Evolutionary conservation across 1,284 basidiomycete genomes (phyloP).

Genomic region (Neonothopanus nambi): DNA sequence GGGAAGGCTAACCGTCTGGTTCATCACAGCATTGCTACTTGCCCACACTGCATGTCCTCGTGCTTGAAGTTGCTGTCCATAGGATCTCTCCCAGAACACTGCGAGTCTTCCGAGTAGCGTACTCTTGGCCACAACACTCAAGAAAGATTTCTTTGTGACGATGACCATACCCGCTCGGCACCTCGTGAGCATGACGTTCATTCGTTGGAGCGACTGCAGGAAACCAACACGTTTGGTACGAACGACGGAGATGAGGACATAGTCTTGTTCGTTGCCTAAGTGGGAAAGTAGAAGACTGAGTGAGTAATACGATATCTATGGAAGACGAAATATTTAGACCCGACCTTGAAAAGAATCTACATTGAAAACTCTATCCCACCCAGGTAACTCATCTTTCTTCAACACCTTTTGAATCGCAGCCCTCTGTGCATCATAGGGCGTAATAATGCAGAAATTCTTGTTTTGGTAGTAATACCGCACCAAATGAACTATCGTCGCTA

Average conservation of each 20-base stretch:
- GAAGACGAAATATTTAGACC: not conserved
- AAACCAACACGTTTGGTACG: slow-evolving; percentile 43
- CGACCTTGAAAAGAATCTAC: slow-evolving; percentile 55
- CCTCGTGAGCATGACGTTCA: slow-evolving; percentile 52
- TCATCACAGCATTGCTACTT: slow-evolving; percentile 21
- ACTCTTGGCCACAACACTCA: slow-evolving; percentile 24
- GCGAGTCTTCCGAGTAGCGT: slow-evolving; percentile 38
- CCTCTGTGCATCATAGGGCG: slow-evolving; percentile 58
- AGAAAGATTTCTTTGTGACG: slow-evolving; percentile 37
- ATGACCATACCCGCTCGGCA: slow-evolving; percentile 45
- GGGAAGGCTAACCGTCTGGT: slow-evolving; percentile 21
- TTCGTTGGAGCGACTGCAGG: slow-evolving; percentile 37
- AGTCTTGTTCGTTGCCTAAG: slow-evolving; percentile 44
- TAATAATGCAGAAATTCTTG: slow-evolving; percentile 47
- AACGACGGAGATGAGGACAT: slow-evolving; percentile 44
- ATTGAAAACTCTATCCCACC: slow-evolving; percentile 46
- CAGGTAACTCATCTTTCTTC: slow-evolving; percentile 35
- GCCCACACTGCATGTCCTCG: slow-evolving; percentile 24
- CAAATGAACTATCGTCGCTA: slow-evolving; percentile 38
- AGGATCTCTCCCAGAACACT: slow-evolving; percentile 20
- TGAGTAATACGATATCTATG: not conserved
- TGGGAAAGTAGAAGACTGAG: not conserved
- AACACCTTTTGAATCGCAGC: slow-evolving; percentile 41
- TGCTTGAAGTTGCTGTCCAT: too few species aligned
- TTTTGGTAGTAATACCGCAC: slow-evolving; percentile 39